Base-by-base conservation (phyloP, 805 yeast genomes). In the Ogataea neopini region DNA sequence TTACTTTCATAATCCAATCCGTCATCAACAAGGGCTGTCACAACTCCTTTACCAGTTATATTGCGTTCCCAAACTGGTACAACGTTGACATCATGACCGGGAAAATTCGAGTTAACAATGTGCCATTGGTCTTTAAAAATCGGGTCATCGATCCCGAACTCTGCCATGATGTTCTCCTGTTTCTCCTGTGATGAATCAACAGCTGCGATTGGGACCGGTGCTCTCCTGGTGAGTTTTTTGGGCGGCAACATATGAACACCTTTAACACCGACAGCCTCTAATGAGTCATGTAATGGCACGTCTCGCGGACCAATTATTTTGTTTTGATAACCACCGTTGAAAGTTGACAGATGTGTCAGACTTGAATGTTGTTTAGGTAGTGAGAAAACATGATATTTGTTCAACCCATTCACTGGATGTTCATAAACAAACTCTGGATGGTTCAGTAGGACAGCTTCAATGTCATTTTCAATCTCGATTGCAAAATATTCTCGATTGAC, bases 1-100 rank as follows among this genome's bases (percentile, higher is more conserved):
- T 74, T 77, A 59, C 83, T 81, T 45, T 86, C 87, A 62, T 78
- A 83, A 68, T 94, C 99, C 22, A 94, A 67, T 1, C 99, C 99
- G 68, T 94, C 99, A 67, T 94, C 99, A 0, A 94, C 86, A 33
- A 94, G 77, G 1, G 97, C 97, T 1, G 91, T 84, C 1, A 87
- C 88, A 5, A 88, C 75, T 4, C 94, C 92, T 30, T 74, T 66
- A 1, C 99, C 99, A 0, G 94, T 85, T 47, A 86, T 80, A 41
- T 85, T 86, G 49, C 81, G 81, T 25, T 74, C 71, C 99, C 99
- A 94, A 10, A 89, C 81, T 0, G 87, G 90, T 1, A 87, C 68
- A 11, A 90, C 92, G 59, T 94, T 92, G 44, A 94, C 81, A 64
- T 92, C 98, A 59, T 88, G 76, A 0, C 96, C 95, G 0, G 86